phyloP scores from a whole-genome alignment of 768 basidiomycete genomes.

The Stropharia rugosoannulata region DNA sequence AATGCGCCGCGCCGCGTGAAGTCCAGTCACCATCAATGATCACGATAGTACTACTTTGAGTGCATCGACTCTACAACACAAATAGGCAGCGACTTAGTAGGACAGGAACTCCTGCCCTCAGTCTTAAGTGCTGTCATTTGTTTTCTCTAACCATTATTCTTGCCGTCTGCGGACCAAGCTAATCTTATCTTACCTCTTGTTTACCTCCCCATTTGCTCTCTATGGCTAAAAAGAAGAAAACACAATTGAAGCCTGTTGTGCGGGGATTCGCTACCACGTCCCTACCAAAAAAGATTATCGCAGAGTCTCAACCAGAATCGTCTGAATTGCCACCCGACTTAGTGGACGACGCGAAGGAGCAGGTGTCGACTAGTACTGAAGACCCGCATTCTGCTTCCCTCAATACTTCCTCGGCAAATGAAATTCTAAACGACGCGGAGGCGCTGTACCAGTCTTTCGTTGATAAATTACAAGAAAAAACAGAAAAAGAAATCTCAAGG shows the following conservation, averaged over 20 bases:
- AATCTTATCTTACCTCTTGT: no score
- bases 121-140: no score
- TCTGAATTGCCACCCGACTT: neutral
- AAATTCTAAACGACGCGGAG: constrained; percentile 24
- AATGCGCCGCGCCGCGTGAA: no score
- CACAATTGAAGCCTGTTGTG: constrained; percentile 68
- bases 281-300: constrained; percentile 68
- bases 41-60: no score
- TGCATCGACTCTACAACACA: no score
- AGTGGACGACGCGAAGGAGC: neutral
- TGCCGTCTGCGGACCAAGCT: no score
- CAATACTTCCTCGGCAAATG: constrained; percentile 38
- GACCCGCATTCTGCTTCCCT: constrained; percentile 7
- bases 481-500: constrained; percentile 83
- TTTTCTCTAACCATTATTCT: no score
- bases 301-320: constrained; percentile 6
- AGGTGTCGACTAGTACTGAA: neutral
- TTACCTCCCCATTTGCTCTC: neutral
- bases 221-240: constrained; percentile 88
- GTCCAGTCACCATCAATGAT: no score
- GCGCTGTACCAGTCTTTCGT: constrained; percentile 68
- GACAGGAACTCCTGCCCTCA: no score
- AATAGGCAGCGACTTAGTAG: no score
- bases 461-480: constrained; percentile 84
- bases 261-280: constrained; percentile 85